Base-by-base conservation (phyloP, 495 filamentous ascomycete species). In the Aspergillus hancockii region DNA sequence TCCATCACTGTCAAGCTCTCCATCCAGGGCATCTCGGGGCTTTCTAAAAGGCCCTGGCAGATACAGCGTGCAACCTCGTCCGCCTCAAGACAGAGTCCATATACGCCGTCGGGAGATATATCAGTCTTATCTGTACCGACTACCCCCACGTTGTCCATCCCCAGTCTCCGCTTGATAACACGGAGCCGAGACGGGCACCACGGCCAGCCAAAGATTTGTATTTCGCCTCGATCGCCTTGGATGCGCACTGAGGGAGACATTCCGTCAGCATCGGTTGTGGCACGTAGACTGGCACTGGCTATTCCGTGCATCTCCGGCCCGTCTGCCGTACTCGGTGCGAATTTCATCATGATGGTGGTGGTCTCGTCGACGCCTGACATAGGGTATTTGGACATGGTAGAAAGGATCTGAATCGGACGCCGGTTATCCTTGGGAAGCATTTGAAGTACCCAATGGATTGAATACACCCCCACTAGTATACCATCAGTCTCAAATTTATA, bases 21-120 rank as follows among this genome's bases (percentile, higher is more conserved):
- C 22, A 31, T 56, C 81, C 81, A 83, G 6, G 81, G 75, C 73
- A 90, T 72, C n/a, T 66, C 71, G 54, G 81, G 78, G 67, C 88
- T 89, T 75, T 92, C 83, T 64, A 77, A 67, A 73, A 81, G 84
- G 54, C 89, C 88, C 69, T 91, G 87, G 41, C 83, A 77, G 53
- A 93, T 66, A 70, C 87, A 90, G 40, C 84, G 73, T 52, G 85
- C 90, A 49, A 79, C 85, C 72, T 90, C 89, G 76, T 93, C 90
- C 19, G 90, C 91, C 69, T 93, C 89, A 83, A 84, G 93, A 74
- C 88, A 90, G 85, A 91, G 91, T 40, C 89, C 90, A 58, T 89
- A 82, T 28, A 85, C 87, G 68, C 75, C 78, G 3, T 71, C 71
- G n/a, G 85, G 83, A 4, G 46, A 41, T 57, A 88, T 79, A 9